phyloP scores from a whole-genome alignment of 805 yeast genomes.

The Saccharomycopsis sp. region DNA sequence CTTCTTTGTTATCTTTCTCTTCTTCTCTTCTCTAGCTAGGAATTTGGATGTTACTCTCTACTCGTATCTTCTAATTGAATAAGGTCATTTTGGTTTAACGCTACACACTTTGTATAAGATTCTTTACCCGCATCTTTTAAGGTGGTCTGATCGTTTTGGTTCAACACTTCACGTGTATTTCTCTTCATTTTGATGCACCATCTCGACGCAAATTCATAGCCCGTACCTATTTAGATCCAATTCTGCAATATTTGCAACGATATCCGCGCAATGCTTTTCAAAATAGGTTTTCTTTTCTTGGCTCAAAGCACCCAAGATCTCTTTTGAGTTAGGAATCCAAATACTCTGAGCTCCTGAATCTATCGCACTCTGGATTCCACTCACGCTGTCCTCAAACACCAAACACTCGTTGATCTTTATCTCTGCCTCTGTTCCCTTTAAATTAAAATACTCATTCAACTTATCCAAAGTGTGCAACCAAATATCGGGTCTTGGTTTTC shows the following conservation, averaged over 20 bases:
- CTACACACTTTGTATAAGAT: too few relatives aligned
- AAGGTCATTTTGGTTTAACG: too few relatives aligned
- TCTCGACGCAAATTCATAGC: not conserved
- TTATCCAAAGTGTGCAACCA: constrained; percentile 75
- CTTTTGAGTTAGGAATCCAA: constrained; percentile 63
- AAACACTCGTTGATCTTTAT: constrained; percentile 73
- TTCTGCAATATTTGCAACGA: not conserved
- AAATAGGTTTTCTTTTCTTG: not conserved
- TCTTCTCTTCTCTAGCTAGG: not conserved
- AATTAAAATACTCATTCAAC: constrained; percentile 43
- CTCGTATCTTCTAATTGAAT: too few relatives aligned
- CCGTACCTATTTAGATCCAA: not conserved
- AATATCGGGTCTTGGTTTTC: constrained; percentile 90
- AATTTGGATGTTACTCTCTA: not conserved
- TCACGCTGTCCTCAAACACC: constrained; percentile 90
- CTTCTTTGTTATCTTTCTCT: not conserved
- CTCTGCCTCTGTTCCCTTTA: constrained; percentile 29
- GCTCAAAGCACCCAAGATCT: not conserved
- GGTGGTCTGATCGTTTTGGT: too few relatives aligned
- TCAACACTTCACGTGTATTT: not conserved
- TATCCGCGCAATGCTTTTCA: not conserved
- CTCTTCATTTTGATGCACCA: not conserved
- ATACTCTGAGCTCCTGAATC: constrained; percentile 80
- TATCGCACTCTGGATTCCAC: constrained; percentile 79
- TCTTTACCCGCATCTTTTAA: too few relatives aligned